Evolutionary conservation across 768 basidiomycete genomes (phyloP), one percentile per base, ranked within the genome.

Genomic region (Dendrothele bispora): DNA sequence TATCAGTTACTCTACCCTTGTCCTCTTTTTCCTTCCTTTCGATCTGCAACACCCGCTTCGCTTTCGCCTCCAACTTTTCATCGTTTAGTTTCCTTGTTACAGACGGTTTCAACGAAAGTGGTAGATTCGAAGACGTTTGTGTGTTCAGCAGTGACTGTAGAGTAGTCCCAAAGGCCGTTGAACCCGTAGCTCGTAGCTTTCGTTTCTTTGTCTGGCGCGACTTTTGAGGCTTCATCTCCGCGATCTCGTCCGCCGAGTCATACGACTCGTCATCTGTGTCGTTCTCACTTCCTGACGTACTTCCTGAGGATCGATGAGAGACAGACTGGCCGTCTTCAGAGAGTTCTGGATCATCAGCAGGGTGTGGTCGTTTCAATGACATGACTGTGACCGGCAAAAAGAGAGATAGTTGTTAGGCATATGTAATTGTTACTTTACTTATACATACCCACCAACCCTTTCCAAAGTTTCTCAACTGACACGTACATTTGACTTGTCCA

Each of bases 171-270:
- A 93, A 93, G 46, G 79, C 79, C 25, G 82, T 77, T 15, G 85
- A 75, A 48, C 79, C 82, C 5, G 88, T 88, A 20, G 91, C 91
- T 48, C 91, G 74, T 26, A 86, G 77, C 74, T 91, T 93, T 56
- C 91, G 79, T 65, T 93, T 93, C 43, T 79, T 67, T 0, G 90
- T 93, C 64, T 90, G 85, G 48, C 78, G 82, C 14, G 90, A 91
- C 64, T 91, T 91, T 59, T 67, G 61, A 36, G 62, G 66, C 55
- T 80, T 78, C 43, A 78, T 61, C 3, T 67, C 68, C 14, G 73
- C 74, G 40, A 88, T 80, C 59, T 89, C 85, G 55, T 86, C 84
- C 7, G 80, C 83, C 17, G 82, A 84, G 56, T 83, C 75, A 17
- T 62, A 61, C 17, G 67, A 70, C 30, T 46, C 54, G 28, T 52